Evolutionary conservation across 768 basidiomycete genomes (phyloP).

Genomic region (Tylopilus plumbeoviolaceoides): DNA sequence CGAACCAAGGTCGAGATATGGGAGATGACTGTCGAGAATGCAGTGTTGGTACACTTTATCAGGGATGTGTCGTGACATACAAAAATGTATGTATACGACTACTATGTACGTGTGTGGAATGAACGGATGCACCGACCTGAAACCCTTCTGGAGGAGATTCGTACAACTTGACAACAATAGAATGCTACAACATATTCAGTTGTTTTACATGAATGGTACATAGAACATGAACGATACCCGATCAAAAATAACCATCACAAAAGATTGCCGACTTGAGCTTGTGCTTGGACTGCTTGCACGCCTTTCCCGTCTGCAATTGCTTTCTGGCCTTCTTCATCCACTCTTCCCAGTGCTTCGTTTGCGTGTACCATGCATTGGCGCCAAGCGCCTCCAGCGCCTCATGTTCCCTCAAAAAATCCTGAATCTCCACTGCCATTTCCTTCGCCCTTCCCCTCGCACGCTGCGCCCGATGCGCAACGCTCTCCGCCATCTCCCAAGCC

Average conservation of each 20-base stretch:
- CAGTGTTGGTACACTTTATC: slow-evolving; percentile 49
- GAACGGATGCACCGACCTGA: too few relatives aligned
- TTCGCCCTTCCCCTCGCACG: slow-evolving; percentile 45
- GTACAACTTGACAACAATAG: neutral
- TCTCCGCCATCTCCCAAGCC: slow-evolving; percentile 40
- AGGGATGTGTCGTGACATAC: slow-evolving; percentile 26
- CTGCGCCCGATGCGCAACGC: slow-evolving; percentile 34
- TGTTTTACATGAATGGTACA: slow-evolving; percentile 22
- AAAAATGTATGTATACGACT: neutral
- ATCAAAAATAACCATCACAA: slow-evolving; percentile 3
- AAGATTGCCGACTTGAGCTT: slow-evolving; percentile 11
- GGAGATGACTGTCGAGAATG: slow-evolving; percentile 70
- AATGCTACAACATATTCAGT: slow-evolving; percentile 8
- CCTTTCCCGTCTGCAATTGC: slow-evolving; percentile 5
- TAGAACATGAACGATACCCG: slow-evolving; percentile 4
- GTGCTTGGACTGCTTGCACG: slow-evolving; percentile 13
- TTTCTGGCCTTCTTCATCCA: slow-evolving; percentile 9
- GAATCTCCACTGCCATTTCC: slow-evolving; percentile 36
- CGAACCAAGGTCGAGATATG: slow-evolving; percentile 63
- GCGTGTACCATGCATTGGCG: slow-evolving; percentile 15
- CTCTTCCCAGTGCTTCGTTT: slow-evolving; percentile 19
- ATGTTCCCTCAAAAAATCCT: slow-evolving; percentile 19
- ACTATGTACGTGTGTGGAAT: too few relatives aligned
- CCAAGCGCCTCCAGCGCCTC: slow-evolving; percentile 18
- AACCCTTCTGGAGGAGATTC: too few relatives aligned